Base-by-base conservation (phyloP, 1,284 basidiomycete species). In the Naganishia sp. region DNA sequence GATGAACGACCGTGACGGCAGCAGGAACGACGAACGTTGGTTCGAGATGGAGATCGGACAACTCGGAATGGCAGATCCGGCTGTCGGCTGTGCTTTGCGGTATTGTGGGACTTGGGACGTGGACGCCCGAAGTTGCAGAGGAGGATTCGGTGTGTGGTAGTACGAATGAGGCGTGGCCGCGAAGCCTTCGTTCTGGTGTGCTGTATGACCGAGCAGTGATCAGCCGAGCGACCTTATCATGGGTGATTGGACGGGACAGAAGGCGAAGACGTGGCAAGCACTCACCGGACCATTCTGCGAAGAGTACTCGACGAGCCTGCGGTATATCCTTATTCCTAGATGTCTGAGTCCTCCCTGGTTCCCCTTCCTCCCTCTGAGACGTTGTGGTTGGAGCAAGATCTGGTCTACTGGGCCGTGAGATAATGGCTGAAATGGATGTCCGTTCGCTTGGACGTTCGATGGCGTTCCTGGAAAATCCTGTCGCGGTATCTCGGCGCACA, bases 1-100 rank as follows among this genome's bases (percentile, higher is more conserved):
- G 77, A 68, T 80, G 79, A 43, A 78, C 73, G 51, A 78, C 78
- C 17, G 76, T 77, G 28, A 79, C 72, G 32, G 68, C 65, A 0
- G 76, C 76, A 9, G 72, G 57, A 32, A 71, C 71, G 21, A 78
- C 67, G 7, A 68, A 63, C 17, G 25, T 63, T 1, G 66, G 66
- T 32, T 54, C 51, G n/a, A 63, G 25, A 35, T 61, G 42, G 41
- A 63, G 51, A 21, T 45, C 51, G 10, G 52, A 39, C 11, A 63
- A 32, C 25, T 63, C 61, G 25, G 61, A 63, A 39, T 28, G 7
- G 18, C 43, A 41, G 31, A 63, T 61, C 17, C 58, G 46, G 28
- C 15, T 25, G 58, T 61, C 58, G 11, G 58, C 58, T 15, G 32
- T 32, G 39, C 50, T 13, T 47, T 61, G 58, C 6, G 58, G 47